Conservation (phyloP, 2,329 filamentous ascomycete species). For the Microsporum canis region DNA sequence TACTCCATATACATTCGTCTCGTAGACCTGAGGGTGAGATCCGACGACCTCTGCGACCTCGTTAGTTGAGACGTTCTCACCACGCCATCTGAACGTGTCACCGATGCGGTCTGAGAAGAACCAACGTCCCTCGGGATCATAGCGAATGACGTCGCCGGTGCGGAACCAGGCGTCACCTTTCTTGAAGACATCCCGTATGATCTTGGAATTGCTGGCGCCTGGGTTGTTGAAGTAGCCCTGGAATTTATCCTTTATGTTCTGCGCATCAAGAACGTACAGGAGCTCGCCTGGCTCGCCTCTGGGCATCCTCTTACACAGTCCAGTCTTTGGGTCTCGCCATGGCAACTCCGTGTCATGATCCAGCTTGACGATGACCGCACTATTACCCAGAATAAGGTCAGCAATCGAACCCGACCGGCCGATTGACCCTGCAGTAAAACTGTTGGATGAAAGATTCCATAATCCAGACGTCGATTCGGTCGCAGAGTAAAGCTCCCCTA, state of each 20-base stretch:
- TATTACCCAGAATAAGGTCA: conserved; percentile 41
- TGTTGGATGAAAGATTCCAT: conserved; percentile 64
- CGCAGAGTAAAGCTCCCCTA: conserved; percentile 71
- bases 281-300: conserved; percentile 62
- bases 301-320: conserved; percentile 51
- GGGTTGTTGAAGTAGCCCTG: conserved; percentile 73
- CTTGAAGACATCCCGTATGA: conserved; percentile 59
- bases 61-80: conserved; percentile 69
- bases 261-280: conserved; percentile 56
- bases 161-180: conserved; percentile 75
- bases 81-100: conserved; percentile 51
- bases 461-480: conserved; percentile 60
- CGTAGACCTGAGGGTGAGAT: conserved; percentile 52
- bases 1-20: conserved; percentile 82
- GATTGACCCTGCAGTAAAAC: conserved; percentile 64
- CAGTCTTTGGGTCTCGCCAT: conserved; percentile 54
- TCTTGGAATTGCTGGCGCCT: conserved; percentile 59
- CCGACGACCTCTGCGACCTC: conserved; percentile 71
- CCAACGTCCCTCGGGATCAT: conserved; percentile 57
- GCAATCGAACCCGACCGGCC: conserved; percentile 59
- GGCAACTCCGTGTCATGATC: conserved; percentile 62
- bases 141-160: conserved; percentile 69
- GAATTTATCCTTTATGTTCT: conserved; percentile 54
- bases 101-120: conserved; percentile 63
- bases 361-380: conserved; percentile 52